phyloP scores from a whole-genome alignment of 2,329 filamentous ascomycete species.

The Coniochaeta sp. region DNA sequence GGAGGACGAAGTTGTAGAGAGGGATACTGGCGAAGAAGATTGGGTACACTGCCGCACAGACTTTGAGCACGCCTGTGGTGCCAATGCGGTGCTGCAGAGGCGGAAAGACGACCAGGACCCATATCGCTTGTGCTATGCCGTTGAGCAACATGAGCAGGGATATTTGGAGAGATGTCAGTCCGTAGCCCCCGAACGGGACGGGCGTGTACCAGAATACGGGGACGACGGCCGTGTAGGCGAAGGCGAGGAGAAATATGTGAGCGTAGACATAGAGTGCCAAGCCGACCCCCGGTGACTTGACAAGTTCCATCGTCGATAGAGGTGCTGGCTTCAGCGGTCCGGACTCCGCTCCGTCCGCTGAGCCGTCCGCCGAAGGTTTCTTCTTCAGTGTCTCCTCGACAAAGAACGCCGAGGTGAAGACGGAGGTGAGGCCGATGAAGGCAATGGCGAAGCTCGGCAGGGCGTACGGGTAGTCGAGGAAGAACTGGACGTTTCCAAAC shows the following conservation, averaged over 20 bases:
- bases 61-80: conserved; percentile 56
- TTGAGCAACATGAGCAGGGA: conserved; percentile 57
- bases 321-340: conserved; percentile 11
- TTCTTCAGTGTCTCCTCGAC: conserved; percentile 54
- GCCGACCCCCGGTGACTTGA: conserved; percentile 57
- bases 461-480: conserved; percentile 58
- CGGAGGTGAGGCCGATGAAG: conserved; percentile 43
- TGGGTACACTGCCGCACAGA: conserved; percentile 54
- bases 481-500: conserved; percentile 51
- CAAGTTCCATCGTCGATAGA: conserved; percentile 44
- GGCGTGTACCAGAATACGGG: conserved; percentile 64
- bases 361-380: conserved; percentile 9
- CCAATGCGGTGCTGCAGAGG: conserved; percentile 57
- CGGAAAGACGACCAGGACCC: conserved; percentile 66
- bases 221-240: conserved; percentile 63
- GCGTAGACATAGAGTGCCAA: conserved; percentile 59
- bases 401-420: conserved; percentile 44
- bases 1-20: conserved; percentile 48
- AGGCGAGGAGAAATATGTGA: conserved; percentile 61
- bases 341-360: conserved; percentile 6
- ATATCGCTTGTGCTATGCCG: conserved; percentile 61
- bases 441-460: conserved; percentile 55
- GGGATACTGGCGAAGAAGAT: conserved; percentile 52
- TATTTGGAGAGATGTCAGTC: conserved; percentile 56
- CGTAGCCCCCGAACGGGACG: conserved; percentile 55